A percentile compares a stretch with the other conserved stretches of the same genome.
phyloP scores from a whole-genome alignment of 441 rosid genomes.

The Adansonia gregorii region DNA sequence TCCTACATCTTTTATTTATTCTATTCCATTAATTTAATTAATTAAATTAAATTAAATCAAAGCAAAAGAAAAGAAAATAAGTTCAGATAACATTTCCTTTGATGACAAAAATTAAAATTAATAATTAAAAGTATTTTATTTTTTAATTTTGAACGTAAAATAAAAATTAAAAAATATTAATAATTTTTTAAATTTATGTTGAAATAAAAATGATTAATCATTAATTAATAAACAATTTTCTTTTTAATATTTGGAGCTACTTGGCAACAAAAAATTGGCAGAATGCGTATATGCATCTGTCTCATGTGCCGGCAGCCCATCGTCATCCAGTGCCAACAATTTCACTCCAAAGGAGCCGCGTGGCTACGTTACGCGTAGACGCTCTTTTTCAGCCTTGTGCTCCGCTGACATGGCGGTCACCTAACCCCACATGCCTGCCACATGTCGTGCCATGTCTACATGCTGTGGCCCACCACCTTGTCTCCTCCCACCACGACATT shows the following conservation, averaged over 20 bases:
- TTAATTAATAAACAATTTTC: not conserved
- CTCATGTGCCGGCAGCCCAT: constrained; percentile 40
- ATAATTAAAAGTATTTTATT: too few relatives aligned
- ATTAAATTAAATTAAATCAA: too few relatives aligned
- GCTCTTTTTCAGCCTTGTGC: constrained; percentile 5
- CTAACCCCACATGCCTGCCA: constrained; percentile 78
- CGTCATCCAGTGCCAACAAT: constrained; percentile 47
- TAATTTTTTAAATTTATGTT: too few relatives aligned
- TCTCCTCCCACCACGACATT: constrained; percentile 47
- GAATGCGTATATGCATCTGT: constrained; percentile 31
- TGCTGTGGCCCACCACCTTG: constrained; percentile 49
- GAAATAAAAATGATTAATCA: too few relatives aligned
- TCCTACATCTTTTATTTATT: too few relatives aligned
- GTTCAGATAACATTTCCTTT: not conserved
- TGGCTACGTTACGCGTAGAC: constrained; percentile 43
- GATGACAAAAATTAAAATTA: too few relatives aligned
- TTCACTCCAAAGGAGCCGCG: constrained; percentile 46
- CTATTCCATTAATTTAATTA: too few relatives aligned
- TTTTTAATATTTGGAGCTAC: not conserved
- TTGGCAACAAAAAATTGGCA: not conserved
- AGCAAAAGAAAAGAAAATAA: not conserved
- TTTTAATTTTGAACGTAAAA: too few relatives aligned
- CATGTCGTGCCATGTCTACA: constrained; percentile 55
- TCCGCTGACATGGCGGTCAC: constrained; percentile 61
- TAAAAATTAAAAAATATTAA: too few relatives aligned